Conservation (phyloP, 768 basidiomycete species). For the Exidia glandulosa region DNA sequence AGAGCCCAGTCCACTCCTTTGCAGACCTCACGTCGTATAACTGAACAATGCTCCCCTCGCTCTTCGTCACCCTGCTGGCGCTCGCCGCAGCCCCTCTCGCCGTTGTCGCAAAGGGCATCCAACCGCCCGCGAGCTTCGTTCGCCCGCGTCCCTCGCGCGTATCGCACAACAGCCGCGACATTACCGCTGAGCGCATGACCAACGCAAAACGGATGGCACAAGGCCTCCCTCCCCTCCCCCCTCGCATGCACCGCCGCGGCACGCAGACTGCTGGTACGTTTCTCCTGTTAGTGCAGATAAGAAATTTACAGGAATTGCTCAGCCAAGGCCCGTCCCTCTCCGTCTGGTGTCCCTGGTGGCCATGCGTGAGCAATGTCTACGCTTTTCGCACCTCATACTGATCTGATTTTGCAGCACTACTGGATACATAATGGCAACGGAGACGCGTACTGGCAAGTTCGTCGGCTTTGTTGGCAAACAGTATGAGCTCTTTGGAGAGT, state of each 20-base stretch:
- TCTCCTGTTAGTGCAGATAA: neutral
- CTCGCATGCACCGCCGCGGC: slow-evolving; percentile 10
- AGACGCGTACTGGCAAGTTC: neutral
- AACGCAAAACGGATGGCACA: slow-evolving; percentile 45
- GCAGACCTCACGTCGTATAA: neutral
- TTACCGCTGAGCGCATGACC: slow-evolving; percentile 25
- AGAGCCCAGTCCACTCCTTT: neutral
- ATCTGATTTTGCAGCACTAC: neutral
- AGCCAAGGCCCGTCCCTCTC: no score
- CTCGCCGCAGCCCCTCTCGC: neutral
- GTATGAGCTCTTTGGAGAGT: neutral
- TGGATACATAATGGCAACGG: neutral
- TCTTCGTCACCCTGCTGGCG: neutral
- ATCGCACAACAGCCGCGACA: neutral
- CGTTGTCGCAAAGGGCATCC: neutral
- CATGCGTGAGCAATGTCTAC: no score
- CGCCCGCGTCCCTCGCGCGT: neutral
- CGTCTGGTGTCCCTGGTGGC: no score
- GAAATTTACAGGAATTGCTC: neutral
- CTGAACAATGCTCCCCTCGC: neutral
- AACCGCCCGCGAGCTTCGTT: neutral
- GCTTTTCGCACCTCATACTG: no score
- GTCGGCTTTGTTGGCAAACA: neutral
- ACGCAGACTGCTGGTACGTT: neutral
- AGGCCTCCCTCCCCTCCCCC: slow-evolving; percentile 38